Evolutionary conservation across 2,329 filamentous ascomycete genomes (phyloP).

Genomic region (Epichloe sibirici): DNA sequence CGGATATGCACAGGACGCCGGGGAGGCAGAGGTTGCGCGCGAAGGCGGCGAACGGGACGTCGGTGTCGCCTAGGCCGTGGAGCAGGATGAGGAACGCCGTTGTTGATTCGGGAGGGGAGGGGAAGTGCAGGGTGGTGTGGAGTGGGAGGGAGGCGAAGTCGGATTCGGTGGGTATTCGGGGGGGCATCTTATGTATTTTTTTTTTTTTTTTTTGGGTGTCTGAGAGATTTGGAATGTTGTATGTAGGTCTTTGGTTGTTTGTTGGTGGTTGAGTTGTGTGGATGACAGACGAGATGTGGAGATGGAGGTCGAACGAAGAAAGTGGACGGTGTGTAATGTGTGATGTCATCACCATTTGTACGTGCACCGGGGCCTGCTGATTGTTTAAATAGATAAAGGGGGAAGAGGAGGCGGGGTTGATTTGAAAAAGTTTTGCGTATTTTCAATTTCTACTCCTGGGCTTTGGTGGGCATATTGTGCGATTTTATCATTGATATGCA

Average conservation of each 20-base stretch:
- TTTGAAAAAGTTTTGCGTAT: too few species aligned
- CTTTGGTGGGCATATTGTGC: too few species aligned
- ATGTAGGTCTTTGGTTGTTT: neutral
- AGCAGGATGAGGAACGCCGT: conserved; percentile 70
- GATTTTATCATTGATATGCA: too few species aligned
- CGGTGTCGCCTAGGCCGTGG: conserved; percentile 72
- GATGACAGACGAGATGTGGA: too few species aligned
- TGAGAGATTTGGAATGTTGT: neutral
- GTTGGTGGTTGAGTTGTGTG: neutral
- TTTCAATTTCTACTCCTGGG: too few species aligned
- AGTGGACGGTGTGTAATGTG: too few species aligned
- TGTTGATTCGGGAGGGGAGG: conserved; percentile 43
- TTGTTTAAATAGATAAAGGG: too few species aligned
- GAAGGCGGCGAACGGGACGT: conserved; percentile 55
- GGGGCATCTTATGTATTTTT: conserved; percentile 23
- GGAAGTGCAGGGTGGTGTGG: conserved; percentile 34
- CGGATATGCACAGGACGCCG: conserved; percentile 61
- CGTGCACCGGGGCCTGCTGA: too few species aligned
- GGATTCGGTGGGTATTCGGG: conserved; percentile 35
- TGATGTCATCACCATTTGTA: too few species aligned
- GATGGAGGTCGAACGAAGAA: too few species aligned
- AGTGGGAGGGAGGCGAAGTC: conserved; percentile 38
- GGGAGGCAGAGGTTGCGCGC: conserved; percentile 59
- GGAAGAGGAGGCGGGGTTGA: too few species aligned
- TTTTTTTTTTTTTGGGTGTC: neutral